Conservation (phyloP, 1,284 basidiomycete species). For the Erythrobasidium hasegawianum region DNA sequence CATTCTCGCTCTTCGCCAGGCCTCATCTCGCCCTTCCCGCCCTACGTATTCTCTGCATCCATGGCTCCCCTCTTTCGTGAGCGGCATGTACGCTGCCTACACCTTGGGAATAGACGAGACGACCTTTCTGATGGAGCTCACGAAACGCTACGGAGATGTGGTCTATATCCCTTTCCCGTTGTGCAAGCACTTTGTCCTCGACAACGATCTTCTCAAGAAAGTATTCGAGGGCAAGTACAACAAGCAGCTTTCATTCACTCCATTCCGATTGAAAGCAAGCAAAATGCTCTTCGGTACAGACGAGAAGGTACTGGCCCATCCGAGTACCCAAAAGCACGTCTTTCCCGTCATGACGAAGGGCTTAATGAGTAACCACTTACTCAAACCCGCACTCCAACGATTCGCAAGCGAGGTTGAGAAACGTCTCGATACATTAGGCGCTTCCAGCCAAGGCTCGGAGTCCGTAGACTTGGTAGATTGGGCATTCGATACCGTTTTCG, state of each 20-base stretch:
- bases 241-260: conserved; percentile 37
- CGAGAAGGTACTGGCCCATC: conserved; percentile 5
- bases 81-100: conserved; percentile 27
- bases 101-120: conserved; percentile 39
- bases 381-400: conserved; percentile 24
- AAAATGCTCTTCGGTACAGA: conserved; percentile 27
- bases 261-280: conserved; percentile 38
- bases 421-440: background rate
- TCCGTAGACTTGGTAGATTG: conserved; percentile 32
- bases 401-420: conserved; percentile 30
- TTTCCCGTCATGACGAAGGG: conserved; percentile 37
- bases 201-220: conserved; percentile 18
- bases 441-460: background rate
- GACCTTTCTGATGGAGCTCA: conserved; percentile 32
- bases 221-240: conserved; percentile 34
- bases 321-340: conserved; percentile 21
- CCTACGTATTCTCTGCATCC: conserved; percentile 19
- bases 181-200: conserved; percentile 36
- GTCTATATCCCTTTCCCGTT: conserved; percentile 42
- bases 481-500: conserved; percentile 33
- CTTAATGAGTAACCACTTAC: conserved; percentile 23
- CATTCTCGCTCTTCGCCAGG: no score
- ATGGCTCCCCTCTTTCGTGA: conserved; percentile 12
- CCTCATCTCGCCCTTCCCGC: background rate
- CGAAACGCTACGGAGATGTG: conserved; percentile 19